Evolutionary conservation across 2,329 filamentous ascomycete species (phyloP), one percentile per base, ranked within the genome.

Genomic region (Cercospora janseana): DNA sequence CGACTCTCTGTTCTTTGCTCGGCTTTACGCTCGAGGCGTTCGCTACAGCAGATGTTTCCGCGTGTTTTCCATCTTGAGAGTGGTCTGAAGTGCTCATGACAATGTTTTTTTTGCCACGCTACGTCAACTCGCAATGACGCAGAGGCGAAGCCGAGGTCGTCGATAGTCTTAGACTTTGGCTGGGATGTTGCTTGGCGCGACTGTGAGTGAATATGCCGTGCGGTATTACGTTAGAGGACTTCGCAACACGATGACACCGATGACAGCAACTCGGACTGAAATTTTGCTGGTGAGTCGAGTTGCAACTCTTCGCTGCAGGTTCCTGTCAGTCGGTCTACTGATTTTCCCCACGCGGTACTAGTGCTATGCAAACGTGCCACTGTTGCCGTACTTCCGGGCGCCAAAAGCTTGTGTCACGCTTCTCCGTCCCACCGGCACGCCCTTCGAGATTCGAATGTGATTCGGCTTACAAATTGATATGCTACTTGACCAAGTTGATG

Each of bases 321-420:
- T 12, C 26, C 35, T 23, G 35, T 9, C 2, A 40, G n/a, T 7
- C 16, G 35, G 35, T 24, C 35, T n/a, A 40, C n/a, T 6, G 20
- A 20, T 26, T 16, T 40, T 26, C 35, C 35, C 35, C 35, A 26
- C 35, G 35, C 35, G 35, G 26, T 13, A 13, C 21, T 40, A 40
- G 35, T 40, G 35, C 35, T 24, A 26, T 40, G 35, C 35, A 40
- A 40, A 40, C 35, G 35, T 40, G 35, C 35, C 35, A 40, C 16
- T 9, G 21, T 24, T 40, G 35, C 35, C 35, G 35, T 40, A 24
- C 35, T 40, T 12, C 35, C 35, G 35, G 26, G 35, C 35, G 35
- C 20, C 21, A 40, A 40, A 38, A 40, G 35, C 35, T 40, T 40
- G n/a, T n/a, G n/a, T n/a, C n/a, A n/a, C n/a, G n/a, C n/a, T n/a